Evolutionary conservation across 352 stramenopile species (phyloP), one percentile per base, ranked within the genome.

Genomic region (Phytophthora multivora): DNA sequence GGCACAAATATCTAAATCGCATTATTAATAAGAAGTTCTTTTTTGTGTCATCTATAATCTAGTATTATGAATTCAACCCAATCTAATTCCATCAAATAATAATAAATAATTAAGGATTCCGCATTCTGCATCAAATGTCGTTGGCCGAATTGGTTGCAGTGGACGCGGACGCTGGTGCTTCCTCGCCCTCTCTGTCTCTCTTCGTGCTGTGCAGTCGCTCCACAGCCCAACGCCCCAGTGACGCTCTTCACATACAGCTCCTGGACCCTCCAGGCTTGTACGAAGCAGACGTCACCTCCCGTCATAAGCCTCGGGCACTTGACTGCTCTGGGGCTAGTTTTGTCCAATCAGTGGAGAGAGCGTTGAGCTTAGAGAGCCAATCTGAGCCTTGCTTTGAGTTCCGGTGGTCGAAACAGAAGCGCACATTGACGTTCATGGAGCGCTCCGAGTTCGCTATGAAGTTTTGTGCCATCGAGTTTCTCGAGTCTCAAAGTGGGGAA

Each of bases 341-440:
- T 39, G 47, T 85, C n/a, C n/a, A 26, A 23, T 57, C 58, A 4
- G 56, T 84, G 16, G 66, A 79, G 42, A 18, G 13, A 10, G 60
- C 52, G 1, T 61, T 79, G 15, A 59, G 43, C 19, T n/a, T 12
- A 15, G 25, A 16, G 11, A 28, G 12, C 2, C 8, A 16, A 13
- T 8, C 10, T 3, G 25, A 49, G 3, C 9, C 50, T 11, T 54
- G 61, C 23, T 89, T 89, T 28, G 33, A 64, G 49, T 77, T 79
- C 36, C 75, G 73, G 25, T 89, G 79, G 79, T 71, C 69, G 41
- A 71, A 51, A 18, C 28, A 54, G 18, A 63, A 58, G 33, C 35
- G 21, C 0, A 58, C 51, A 55, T 57, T 89, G 63, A 89, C 79
- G 59, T 55, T 89, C 23, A 77, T 86, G 72, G 79, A 87, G 49